phyloP scores from a whole-genome alignment of 2,329 filamentous ascomycete genomes.

The Torrubiellomyces zombiae region DNA sequence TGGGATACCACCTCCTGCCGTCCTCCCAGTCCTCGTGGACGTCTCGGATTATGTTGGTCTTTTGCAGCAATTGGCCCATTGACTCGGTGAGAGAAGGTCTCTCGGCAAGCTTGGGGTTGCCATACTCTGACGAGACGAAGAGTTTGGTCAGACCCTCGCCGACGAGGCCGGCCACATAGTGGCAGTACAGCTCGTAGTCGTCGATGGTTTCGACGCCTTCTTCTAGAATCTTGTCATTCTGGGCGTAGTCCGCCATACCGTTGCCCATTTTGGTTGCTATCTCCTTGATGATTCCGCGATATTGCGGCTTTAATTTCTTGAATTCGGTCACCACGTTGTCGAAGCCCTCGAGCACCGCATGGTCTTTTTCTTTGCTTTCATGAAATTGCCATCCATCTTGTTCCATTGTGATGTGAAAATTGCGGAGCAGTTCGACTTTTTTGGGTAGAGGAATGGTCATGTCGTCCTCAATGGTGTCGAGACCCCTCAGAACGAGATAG shows the following conservation, averaged over 20 bases:
- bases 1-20: constrained; percentile 81
- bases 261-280: constrained; percentile 93
- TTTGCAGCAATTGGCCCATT: constrained; percentile 95
- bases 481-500: constrained; percentile 78
- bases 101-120: constrained; percentile 68
- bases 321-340: constrained; percentile 74
- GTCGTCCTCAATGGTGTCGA: constrained; percentile 98
- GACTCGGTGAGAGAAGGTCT: constrained; percentile 73
- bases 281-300: constrained; percentile 76
- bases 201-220: constrained; percentile 68
- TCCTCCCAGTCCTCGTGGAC: constrained; percentile 81
- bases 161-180: constrained; percentile 96
- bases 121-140: constrained; percentile 74
- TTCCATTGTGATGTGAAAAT: constrained; percentile 65
- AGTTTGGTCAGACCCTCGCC: constrained; percentile 83
- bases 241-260: constrained; percentile 91
- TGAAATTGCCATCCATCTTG: constrained; percentile 81
- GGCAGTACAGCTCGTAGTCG: constrained; percentile 94
- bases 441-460: constrained; percentile 71
- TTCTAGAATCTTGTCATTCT: constrained; percentile 65
- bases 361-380: constrained; percentile 86
- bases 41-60: constrained; percentile 97
- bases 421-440: constrained; percentile 74
- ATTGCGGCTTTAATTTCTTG: constrained; percentile 71
- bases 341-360: constrained; percentile 83